Evolutionary conservation across 116 monocot species (phyloP).

Genomic region (Thalassia testudinum): DNA sequence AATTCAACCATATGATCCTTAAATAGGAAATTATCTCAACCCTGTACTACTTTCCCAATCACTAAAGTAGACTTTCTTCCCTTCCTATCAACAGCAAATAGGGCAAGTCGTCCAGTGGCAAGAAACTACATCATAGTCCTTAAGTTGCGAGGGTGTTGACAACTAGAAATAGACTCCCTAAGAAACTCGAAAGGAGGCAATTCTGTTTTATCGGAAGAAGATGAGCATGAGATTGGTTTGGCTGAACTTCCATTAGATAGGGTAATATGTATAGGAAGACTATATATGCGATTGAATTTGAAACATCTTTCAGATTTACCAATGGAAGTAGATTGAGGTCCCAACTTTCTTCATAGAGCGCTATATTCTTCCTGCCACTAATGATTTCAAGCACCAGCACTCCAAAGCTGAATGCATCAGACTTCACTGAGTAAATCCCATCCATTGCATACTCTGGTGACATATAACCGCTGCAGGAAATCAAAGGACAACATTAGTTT

Average conservation of each 20-base stretch:
- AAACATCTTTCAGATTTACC: no score
- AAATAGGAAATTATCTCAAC: no score
- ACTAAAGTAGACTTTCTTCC: no score
- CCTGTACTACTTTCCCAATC: no score
- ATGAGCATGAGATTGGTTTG: background rate
- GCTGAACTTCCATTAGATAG: no score
- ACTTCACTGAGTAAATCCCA: background rate
- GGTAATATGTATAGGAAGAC: background rate
- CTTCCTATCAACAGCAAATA: no score
- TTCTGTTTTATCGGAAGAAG: no score
- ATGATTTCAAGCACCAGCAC: constrained; percentile 2
- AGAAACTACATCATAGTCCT: no score
- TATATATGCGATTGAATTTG: background rate
- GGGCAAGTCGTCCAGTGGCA: no score
- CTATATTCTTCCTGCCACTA: constrained; percentile 1
- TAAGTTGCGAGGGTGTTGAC: background rate
- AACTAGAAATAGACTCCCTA: no score
- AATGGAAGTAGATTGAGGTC: background rate
- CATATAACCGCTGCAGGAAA: background rate
- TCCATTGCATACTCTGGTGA: background rate
- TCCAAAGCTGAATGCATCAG: constrained; percentile 7
- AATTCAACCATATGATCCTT: no score
- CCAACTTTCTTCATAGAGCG: background rate
- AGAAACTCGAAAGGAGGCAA: no score
- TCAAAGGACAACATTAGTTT: background rate